phyloP scores from a whole-genome alignment of 2,329 filamentous ascomycete genomes.

The Hymenoscyphus fructigenus region DNA sequence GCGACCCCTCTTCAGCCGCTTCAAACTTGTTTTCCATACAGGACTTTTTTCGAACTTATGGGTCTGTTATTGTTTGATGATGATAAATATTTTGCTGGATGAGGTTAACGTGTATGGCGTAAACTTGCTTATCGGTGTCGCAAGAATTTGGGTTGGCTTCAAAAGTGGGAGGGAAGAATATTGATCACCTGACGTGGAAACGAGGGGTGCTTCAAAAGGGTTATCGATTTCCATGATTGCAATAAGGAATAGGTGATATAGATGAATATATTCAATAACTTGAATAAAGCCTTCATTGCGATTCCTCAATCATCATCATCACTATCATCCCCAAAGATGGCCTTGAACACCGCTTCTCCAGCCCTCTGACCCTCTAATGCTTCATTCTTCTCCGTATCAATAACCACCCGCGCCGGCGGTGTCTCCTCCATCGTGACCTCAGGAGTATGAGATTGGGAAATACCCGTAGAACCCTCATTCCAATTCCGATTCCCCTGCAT shows the following conservation, averaged over 20 bases:
- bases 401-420: slow-evolving; percentile 34
- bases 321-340: slow-evolving; percentile 89
- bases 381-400: slow-evolving; percentile 76
- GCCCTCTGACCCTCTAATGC: slow-evolving; percentile 73
- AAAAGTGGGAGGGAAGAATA: not conserved
- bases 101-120: not conserved
- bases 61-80: not conserved
- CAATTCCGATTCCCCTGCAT: slow-evolving; percentile 41
- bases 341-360: slow-evolving; percentile 79
- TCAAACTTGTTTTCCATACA: too few relatives aligned
- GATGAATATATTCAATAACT: not conserved
- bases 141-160: not conserved
- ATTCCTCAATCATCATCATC: slow-evolving; percentile 50
- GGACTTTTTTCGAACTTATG: not conserved
- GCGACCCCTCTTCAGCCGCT: too few relatives aligned
- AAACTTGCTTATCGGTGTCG: not conserved
- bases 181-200: not conserved
- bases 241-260: not conserved
- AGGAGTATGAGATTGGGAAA: too few relatives aligned
- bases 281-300: not conserved
- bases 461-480: slow-evolving; percentile 12
- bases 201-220: not conserved
- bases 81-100: not conserved
- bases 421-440: not conserved
- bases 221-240: not conserved